A percentile compares a stretch with the other conserved stretches of the same genome.
phyloP scores from a whole-genome alignment of 2,329 filamentous ascomycete genomes.

The Phialemonium atrogriseum region DNA sequence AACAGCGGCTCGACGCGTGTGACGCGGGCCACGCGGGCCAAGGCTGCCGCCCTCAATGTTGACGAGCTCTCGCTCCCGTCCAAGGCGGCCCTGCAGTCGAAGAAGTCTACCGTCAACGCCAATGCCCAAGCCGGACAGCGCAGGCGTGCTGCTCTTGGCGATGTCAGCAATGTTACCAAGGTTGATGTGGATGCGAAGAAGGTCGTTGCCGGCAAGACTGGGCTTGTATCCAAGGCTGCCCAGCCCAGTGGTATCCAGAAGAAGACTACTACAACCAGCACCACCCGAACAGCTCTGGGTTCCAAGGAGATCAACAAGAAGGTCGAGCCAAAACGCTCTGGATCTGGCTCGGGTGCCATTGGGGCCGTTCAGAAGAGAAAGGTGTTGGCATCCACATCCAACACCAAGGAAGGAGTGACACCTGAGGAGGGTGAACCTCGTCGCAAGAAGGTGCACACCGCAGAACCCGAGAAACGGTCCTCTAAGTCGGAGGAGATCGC shows the following conservation, averaged over 20 bases:
- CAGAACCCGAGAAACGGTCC: conserved; percentile 42
- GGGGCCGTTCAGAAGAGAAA: conserved; percentile 60
- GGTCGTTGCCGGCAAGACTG: conserved; percentile 51
- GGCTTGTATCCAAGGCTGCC: conserved; percentile 70
- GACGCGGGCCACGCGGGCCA: conserved; percentile 69
- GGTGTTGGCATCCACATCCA: conserved; percentile 38
- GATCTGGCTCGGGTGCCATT: conserved; percentile 55
- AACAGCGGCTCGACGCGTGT: conserved; percentile 73
- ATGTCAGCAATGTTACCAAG: conserved; percentile 94
- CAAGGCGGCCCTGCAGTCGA: conserved; percentile 56
- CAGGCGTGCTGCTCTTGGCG: conserved; percentile 79
- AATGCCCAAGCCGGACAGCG: conserved; percentile 43
- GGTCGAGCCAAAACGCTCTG: conserved; percentile 61
- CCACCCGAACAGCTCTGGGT: conserved; percentile 51
- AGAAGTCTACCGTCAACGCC: conserved; percentile 51
- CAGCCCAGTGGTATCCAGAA: conserved; percentile 80
- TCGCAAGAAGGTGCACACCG: conserved; percentile 54
- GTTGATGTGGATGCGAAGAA: conserved; percentile 72
- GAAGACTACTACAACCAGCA: conserved; percentile 52
- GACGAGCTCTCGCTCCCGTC: conserved; percentile 50
- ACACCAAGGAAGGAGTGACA: conserved; percentile 51
- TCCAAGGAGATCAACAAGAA: conserved; percentile 46
- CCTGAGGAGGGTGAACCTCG: conserved; percentile 60
- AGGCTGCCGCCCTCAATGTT: conserved; percentile 65
- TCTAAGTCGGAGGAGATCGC: conserved; percentile 24